phyloP scores from a whole-genome alignment of 2,329 filamentous ascomycete species.

The Aspergillus sp. region DNA sequence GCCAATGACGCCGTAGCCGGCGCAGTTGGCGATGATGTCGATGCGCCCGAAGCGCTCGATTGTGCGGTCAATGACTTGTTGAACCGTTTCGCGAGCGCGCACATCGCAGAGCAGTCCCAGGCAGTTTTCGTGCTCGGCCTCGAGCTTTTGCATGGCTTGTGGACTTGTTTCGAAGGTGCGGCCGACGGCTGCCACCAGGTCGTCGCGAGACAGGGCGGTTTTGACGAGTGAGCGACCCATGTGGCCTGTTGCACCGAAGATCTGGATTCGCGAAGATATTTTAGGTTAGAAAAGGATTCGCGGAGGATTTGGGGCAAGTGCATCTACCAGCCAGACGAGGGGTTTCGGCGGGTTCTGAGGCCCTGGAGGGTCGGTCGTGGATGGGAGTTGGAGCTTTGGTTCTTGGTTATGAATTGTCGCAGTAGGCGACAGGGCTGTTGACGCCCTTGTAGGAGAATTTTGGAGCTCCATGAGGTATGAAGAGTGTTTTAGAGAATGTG shows the following conservation, averaged over 20 bases:
- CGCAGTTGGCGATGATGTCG: slow-evolving; percentile 91
- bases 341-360: slow-evolving; percentile 71
- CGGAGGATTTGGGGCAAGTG: neutral
- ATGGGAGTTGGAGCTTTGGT: slow-evolving; percentile 67
- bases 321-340: slow-evolving; percentile 80
- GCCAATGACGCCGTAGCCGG: slow-evolving; percentile 92
- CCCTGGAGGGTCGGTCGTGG: slow-evolving; percentile 83
- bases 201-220: slow-evolving; percentile 76
- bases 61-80: slow-evolving; percentile 69
- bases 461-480: slow-evolving; percentile 30
- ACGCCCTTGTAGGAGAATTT: slow-evolving; percentile 29
- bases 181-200: slow-evolving; percentile 85
- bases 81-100: slow-evolving; percentile 77
- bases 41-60: slow-evolving; percentile 78
- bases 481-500: slow-evolving; percentile 8
- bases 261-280: slow-evolving; percentile 50
- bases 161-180: slow-evolving; percentile 76
- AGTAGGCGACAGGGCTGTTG: slow-evolving; percentile 20
- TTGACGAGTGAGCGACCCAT: slow-evolving; percentile 92
- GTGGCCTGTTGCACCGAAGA: slow-evolving; percentile 96
- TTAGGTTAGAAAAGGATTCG: neutral
- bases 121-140: slow-evolving; percentile 64
- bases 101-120: slow-evolving; percentile 89
- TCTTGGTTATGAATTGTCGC: slow-evolving; percentile 34
- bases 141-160: slow-evolving; percentile 72